Evolutionary conservation across 768 basidiomycete species (phyloP), one percentile per base, ranked within the genome.

Genomic region (Pulveroboletus frians): DNA sequence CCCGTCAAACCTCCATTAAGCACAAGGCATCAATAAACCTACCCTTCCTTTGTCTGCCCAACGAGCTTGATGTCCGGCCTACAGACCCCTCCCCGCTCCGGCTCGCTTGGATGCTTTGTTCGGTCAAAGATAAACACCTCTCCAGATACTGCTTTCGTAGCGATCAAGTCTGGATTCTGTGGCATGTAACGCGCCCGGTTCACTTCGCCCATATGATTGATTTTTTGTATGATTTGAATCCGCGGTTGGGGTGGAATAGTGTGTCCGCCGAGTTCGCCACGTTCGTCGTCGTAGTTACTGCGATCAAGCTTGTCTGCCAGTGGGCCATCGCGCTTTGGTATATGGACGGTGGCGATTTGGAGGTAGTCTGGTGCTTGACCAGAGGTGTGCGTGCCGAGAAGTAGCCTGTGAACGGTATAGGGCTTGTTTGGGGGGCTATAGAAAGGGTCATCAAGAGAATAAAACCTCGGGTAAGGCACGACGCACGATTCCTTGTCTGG

Each of bases 181-280:
- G 96, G 96, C 94, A 98, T 98, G 68, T 98, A 99, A 45, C 96
- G 83, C 52, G 96, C 96, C 38, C 93, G 76, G 70, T 99, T 99
- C 62, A 98, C 91, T 66, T 99, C 96, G 36, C 92, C 91, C 4
- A 79, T 78, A 68, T 99, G 96, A 67, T 93, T 94, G 72, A 99
- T 98, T 57, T 80, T 84, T 66, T 99, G 96, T 29, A 84, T 88
- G 68, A 95, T 81, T 60, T 88, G 85, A 53, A 98, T 84, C 21
- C 91, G 82, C 2, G 94, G 87, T 47, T 85, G 77, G n/a, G 86
- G 80, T 3, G 88, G 85, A 32, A 92, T 81, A 21, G 83, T 82
- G 69, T 96, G 85, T 4, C 90, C 88, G n/a, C 94, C 95, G 29
- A 98, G 81, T 69, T 98, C 95, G 54, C 91, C 92, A 18, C 84